These are phyloP conservation scores for Neurospora crassa DNA, from an alignment of 2,329 filamentous ascomycete species.

Conservation along the genomic window DNA sequence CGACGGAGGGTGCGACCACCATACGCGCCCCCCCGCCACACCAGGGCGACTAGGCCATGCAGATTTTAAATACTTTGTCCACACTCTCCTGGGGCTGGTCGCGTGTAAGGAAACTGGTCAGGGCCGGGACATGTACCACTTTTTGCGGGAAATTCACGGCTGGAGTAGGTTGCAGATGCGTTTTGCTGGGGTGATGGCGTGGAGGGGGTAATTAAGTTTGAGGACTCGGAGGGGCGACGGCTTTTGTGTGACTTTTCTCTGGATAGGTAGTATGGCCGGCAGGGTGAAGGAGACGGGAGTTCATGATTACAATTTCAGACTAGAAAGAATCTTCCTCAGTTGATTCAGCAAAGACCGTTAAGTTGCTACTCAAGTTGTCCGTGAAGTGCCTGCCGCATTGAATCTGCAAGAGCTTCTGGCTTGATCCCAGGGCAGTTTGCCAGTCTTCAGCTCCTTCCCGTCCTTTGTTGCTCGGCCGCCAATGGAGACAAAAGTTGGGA, in stretches of 20 bases:
- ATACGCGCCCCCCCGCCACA: neutral
- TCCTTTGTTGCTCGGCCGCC: neutral
- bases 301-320: no score
- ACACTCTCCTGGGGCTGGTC: neutral
- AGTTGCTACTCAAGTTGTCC: no score
- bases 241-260: neutral
- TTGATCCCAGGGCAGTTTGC: neutral
- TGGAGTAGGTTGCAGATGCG: neutral
- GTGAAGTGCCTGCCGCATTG: neutral
- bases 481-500: neutral
- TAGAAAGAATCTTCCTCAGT: no score
- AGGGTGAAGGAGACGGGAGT: no score
- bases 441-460: neutral
- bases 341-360: no score
- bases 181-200: neutral
- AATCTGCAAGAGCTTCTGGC: neutral
- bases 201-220: neutral
- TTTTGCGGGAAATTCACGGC: neutral
- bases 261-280: no score
- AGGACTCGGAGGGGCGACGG: neutral
- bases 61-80: neutral
- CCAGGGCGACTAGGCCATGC: neutral
- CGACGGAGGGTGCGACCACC: neutral
- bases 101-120: neutral
- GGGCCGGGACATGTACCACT: neutral